Percentiles rank a stretch among this genome's conserved stretches.
Conservation (phyloP, 2,329 filamentous ascomycete genomes). For the Aspergillus neoniger region DNA sequence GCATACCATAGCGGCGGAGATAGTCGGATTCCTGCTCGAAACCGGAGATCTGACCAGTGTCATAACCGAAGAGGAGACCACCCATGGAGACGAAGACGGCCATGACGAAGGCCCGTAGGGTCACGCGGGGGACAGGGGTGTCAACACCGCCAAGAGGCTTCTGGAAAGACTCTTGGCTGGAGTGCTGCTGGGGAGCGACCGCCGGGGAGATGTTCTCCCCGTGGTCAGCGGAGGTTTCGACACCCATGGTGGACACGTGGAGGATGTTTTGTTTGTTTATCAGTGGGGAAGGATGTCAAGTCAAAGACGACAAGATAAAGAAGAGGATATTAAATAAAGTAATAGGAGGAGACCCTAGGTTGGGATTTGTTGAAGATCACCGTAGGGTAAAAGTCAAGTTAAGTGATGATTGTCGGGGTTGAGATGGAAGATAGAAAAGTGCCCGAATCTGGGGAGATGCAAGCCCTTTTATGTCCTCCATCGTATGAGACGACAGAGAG, state of each 20-base stretch:
- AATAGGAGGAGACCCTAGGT: background rate
- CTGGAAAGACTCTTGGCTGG: conserved; percentile 29
- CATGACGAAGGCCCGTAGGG: conserved; percentile 42
- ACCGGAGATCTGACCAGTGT: conserved; percentile 50
- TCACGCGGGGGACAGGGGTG: conserved; percentile 38
- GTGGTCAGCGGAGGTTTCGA: conserved; percentile 31
- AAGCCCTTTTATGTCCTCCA: conserved; percentile 4
- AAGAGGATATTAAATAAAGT: background rate
- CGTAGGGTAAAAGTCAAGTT: background rate
- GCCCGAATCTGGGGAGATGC: conserved; percentile 5
- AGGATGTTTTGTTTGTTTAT: background rate
- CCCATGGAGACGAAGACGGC: conserved; percentile 51
- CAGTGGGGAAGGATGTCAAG: background rate
- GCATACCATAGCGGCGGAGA: conserved; percentile 41
- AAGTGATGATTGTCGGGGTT: background rate
- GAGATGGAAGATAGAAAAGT: background rate
- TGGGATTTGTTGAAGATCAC: background rate
- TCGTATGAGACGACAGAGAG: conserved; percentile 5
- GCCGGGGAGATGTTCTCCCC: conserved; percentile 36
- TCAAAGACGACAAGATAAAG: background rate
- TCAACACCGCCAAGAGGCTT: conserved; percentile 32
- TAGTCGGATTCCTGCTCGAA: conserved; percentile 48
- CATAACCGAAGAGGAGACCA: conserved; percentile 48
- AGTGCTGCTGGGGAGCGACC: conserved; percentile 21
- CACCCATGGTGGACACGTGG: conserved; percentile 28